A percentile compares a stretch with the other conserved stretches of the same genome.
Conservation (phyloP, 352 stramenopile species). For the Pythium pectinolyticum region DNA sequence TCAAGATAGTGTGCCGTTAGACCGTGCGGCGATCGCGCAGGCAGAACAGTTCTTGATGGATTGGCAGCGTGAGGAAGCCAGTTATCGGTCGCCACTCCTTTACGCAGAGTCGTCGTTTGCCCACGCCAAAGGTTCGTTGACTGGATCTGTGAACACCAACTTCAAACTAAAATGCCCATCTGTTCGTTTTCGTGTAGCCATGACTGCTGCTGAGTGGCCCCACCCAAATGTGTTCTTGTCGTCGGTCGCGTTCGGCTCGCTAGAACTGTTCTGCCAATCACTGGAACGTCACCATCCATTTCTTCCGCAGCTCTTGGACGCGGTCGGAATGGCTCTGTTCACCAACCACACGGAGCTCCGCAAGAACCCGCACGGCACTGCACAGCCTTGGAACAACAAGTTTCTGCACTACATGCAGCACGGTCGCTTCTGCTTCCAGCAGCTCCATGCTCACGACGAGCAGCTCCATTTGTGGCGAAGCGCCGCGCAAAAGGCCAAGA, state of each 20-base stretch:
- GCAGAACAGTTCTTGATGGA: constrained; percentile 57
- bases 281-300: constrained; percentile 55
- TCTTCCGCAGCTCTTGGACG: constrained; percentile 21
- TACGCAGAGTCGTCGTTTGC: constrained; percentile 65
- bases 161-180: constrained; percentile 15
- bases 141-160: background rate
- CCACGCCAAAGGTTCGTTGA: constrained; percentile 53
- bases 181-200: constrained; percentile 7
- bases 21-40: constrained; percentile 9
- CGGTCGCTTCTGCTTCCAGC: constrained; percentile 28
- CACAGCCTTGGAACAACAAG: too few relatives aligned
- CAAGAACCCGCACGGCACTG: background rate
- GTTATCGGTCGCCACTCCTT: constrained; percentile 57
- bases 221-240: constrained; percentile 57
- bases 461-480: constrained; percentile 18
- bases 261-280: constrained; percentile 46
- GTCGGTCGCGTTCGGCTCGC: constrained; percentile 45
- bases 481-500: constrained; percentile 25
- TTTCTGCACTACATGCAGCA: constrained; percentile 53
- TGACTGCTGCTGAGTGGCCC: constrained; percentile 32
- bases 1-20: background rate
- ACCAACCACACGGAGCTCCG: constrained; percentile 16
- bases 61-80: constrained; percentile 46
- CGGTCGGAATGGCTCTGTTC: constrained; percentile 10
- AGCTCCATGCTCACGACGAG: constrained; percentile 17